Conservation (phyloP, 148 eudicot genomes). For the Vaccinium darrowii region DNA sequence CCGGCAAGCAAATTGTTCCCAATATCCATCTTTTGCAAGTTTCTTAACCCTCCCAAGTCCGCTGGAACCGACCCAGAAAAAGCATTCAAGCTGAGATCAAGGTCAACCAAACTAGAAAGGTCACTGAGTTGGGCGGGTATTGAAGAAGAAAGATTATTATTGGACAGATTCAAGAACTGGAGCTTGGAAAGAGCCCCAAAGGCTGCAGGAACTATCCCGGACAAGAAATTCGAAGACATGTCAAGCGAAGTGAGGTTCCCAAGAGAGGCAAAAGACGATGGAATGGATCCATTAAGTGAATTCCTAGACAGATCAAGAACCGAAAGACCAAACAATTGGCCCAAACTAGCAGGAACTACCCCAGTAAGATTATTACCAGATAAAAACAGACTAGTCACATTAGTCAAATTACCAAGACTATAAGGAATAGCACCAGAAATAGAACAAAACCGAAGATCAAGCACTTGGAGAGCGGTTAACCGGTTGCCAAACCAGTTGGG, state of each 20-base stretch:
- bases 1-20: slow-evolving; percentile 65
- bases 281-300: slow-evolving; percentile 56
- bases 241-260: slow-evolving; percentile 63
- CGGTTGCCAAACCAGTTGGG: slow-evolving; percentile 76
- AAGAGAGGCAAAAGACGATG: slow-evolving; percentile 45
- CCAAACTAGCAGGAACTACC: slow-evolving; percentile 57
- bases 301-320: slow-evolving; percentile 80
- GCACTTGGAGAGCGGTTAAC: slow-evolving; percentile 46
- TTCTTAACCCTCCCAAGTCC: slow-evolving; percentile 66
- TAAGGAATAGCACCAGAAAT: slow-evolving; percentile 60
- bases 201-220: slow-evolving; percentile 59
- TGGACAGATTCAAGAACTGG: slow-evolving; percentile 60
- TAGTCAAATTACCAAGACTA: slow-evolving; percentile 64
- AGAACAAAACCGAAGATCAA: slow-evolving; percentile 65
- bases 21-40: slow-evolving; percentile 50
- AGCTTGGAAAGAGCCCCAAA: slow-evolving; percentile 61
- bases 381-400: slow-evolving; percentile 42
- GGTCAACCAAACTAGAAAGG: slow-evolving; percentile 66
- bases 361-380: slow-evolving; percentile 60
- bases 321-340: slow-evolving; percentile 48
- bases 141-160: slow-evolving; percentile 54
- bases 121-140: slow-evolving; percentile 78
- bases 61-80: slow-evolving; percentile 47
- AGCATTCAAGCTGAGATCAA: slow-evolving; percentile 75
- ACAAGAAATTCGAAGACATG: slow-evolving; percentile 58